phyloP scores from a whole-genome alignment of 2,329 filamentous ascomycete genomes.

The Botryotinia calthae region DNA sequence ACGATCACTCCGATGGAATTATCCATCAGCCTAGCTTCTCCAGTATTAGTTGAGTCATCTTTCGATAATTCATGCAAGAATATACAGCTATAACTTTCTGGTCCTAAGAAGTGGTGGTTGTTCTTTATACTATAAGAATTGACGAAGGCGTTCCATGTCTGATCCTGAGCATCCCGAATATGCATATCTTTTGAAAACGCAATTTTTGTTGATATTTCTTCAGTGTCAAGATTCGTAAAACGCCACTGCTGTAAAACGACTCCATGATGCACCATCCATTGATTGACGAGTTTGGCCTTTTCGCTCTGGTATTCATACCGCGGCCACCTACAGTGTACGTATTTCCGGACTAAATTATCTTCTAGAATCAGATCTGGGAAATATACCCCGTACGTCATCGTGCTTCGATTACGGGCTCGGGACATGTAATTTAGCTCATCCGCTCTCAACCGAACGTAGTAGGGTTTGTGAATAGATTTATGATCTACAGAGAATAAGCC shows the following conservation, averaged over 20 bases:
- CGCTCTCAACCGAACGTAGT: rapidly evolving
- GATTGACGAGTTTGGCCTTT: neutral
- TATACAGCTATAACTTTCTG: neutral
- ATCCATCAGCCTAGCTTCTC: neutral
- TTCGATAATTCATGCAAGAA: rapidly evolving
- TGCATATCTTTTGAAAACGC: neutral
- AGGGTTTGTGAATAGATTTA: rapidly evolving
- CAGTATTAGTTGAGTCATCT: no score
- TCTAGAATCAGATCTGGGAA: neutral
- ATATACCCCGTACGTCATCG: neutral
- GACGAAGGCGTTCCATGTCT: no score
- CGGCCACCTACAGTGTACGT: neutral
- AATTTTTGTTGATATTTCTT: neutral
- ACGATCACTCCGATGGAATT: neutral
- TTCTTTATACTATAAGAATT: no score
- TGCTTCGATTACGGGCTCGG: neutral
- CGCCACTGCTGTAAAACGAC: neutral
- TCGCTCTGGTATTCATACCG: neutral
- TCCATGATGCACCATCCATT: neutral
- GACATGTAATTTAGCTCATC: rapidly evolving
- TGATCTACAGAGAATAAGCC: neutral
- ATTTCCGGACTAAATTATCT: neutral
- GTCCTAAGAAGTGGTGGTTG: neutral
- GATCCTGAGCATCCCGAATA: neutral
- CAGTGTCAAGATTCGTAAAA: neutral